Evolutionary conservation across 495 filamentous ascomycete species (phyloP), one percentile per base, ranked within the genome.

Genomic region (Diplogelasinospora grovesii): DNA sequence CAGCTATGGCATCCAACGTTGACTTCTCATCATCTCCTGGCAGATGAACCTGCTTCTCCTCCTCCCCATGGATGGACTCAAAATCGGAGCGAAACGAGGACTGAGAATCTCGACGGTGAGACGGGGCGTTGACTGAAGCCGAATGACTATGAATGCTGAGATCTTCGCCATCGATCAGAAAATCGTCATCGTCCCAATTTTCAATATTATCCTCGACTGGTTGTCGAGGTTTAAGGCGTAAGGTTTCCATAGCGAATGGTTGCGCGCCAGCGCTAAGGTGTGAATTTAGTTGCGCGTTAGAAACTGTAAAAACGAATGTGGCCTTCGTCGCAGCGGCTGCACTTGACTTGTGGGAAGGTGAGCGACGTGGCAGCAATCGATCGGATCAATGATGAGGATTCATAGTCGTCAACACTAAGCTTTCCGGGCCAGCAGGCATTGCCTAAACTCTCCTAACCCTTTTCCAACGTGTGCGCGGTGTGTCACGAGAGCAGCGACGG

Each of bases 171-270:
- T 83, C 81, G 57, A 89, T 78, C 39, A 92, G 61, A 50, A 94
- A 76, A 49, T 79, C 81, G 55, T 89, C 86, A 50, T 93, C 83
- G 62, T 90, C 88, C 89, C 89, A 95, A 57, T 78, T 86, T 59
- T 96, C 89, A 24, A 88, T 70, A 14, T 68, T 63, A 27, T 75
- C 75, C 37, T 83, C 71, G 13, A 69, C 69, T 29, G 69, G 63
- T 44, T 65, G 71, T 36, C 69, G 71, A 33, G 66, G 56, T 54
- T 75, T 78, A 13, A 79, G 58, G 9, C 70, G 77, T 49, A 77
- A 58, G 22, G 74, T 61, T 45, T 83, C 72, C 79, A 83, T 80
- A 41, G 50, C 26, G 16, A 28, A n/a, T 35, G 39, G 30, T 45
- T 34, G 28, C 23, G 41, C 28, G 35, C 36, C 35, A 14, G 19